Evolutionary conservation across 495 filamentous ascomycete genomes (phyloP).

Genomic region (Xylaria grammica): DNA sequence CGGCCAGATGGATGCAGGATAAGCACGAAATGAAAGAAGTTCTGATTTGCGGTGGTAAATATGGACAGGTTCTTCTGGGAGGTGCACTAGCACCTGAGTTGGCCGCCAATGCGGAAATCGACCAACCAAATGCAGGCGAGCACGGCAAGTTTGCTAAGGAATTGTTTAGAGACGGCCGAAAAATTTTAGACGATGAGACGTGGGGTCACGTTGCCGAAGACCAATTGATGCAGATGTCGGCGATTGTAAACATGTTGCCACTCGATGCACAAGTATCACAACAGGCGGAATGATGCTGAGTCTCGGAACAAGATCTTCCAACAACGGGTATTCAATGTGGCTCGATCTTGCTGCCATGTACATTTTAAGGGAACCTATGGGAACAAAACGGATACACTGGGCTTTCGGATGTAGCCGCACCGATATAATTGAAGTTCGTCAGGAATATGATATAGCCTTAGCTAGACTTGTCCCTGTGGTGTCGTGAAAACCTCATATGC

Average conservation of each 20-base stretch:
- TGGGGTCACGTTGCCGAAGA: slow-evolving; percentile 43
- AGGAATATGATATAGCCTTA: no score
- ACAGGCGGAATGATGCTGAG: neutral
- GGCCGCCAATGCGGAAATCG: slow-evolving; percentile 14
- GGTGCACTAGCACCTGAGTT: slow-evolving; percentile 32
- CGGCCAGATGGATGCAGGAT: slow-evolving; percentile 43
- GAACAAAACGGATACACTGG: no score
- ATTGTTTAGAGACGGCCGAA: slow-evolving; percentile 42
- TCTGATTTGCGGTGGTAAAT: slow-evolving; percentile 36
- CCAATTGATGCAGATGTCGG: slow-evolving; percentile 41
- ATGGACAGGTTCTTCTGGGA: slow-evolving; percentile 44
- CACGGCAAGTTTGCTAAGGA: slow-evolving; percentile 34
- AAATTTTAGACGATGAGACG: slow-evolving; percentile 29
- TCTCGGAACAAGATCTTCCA: neutral
- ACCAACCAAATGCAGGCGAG: slow-evolving; percentile 32
- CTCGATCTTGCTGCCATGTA: neutral
- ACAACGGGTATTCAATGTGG: no score
- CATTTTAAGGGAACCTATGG: no score
- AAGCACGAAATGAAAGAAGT: slow-evolving; percentile 38
- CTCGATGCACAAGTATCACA: neutral
- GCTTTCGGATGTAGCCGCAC: no score
- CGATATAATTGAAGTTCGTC: no score
- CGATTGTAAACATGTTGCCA: slow-evolving; percentile 37
- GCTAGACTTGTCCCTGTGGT: no score
- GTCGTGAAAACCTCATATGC: no score